Conservation (phyloP, 305 asterid species). For the Stenogyne calaminthoides region DNA sequence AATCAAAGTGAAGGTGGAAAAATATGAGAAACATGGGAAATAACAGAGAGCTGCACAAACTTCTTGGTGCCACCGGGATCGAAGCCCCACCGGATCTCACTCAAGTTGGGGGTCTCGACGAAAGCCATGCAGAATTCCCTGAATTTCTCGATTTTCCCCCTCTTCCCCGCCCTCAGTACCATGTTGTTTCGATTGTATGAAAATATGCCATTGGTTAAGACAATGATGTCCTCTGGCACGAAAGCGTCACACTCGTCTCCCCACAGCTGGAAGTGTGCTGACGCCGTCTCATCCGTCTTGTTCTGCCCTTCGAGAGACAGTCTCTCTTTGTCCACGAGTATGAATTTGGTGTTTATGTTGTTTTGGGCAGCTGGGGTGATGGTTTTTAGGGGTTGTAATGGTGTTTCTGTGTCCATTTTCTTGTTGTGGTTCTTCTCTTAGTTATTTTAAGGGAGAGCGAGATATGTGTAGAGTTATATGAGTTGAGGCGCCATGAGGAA, state of each 20-base stretch:
- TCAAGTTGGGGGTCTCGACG: conserved; percentile 67
- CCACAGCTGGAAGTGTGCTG: conserved; percentile 79
- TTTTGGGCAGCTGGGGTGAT: conserved; percentile 62
- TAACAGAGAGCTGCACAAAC: conserved; percentile 45
- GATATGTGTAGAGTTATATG: too few species aligned
- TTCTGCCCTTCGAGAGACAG: conserved; percentile 42
- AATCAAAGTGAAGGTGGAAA: conserved; percentile 45
- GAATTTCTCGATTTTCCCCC: conserved; percentile 59
- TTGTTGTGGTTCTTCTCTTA: background rate
- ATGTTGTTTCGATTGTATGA: conserved; percentile 50
- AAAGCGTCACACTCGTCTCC: conserved; percentile 72
- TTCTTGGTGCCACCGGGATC: conserved; percentile 38
- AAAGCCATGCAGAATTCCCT: conserved; percentile 68
- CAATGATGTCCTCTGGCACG: conserved; percentile 56
- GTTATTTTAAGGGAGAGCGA: too few species aligned
- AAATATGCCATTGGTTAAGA: conserved; percentile 52
- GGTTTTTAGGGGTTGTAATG: conserved; percentile 41
- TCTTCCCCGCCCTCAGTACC: conserved; percentile 65
- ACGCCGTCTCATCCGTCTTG: conserved; percentile 74
- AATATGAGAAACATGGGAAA: conserved; percentile 51
- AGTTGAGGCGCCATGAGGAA: too few species aligned
- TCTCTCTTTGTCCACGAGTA: conserved; percentile 59
- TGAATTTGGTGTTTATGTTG: conserved; percentile 58
- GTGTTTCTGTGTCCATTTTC: conserved; percentile 29
- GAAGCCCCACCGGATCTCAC: conserved; percentile 53